Base-by-base conservation (phyloP, 2,329 filamentous ascomycete species). In the Endocalyx cinctus region DNA sequence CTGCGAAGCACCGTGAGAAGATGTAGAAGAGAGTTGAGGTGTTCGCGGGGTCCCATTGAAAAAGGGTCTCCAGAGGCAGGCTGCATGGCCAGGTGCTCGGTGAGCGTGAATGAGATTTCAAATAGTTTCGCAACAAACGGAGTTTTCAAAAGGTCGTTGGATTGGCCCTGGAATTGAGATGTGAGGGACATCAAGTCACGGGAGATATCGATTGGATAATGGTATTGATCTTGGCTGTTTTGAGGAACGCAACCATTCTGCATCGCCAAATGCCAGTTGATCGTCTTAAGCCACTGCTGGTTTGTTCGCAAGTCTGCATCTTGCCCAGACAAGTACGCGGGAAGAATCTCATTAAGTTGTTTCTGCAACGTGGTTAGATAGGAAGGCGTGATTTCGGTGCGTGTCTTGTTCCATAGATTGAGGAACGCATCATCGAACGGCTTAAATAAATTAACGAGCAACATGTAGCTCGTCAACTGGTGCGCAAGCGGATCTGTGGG, bases 61-160 rank as follows among this genome's bases (percentile, higher is more conserved):
- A 86, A 87, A 1, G 76, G 74, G 25, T 76, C 71, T 3, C 75
- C 66, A 4, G 76, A 71, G 0, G 74, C 62, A 1, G 77, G 74
- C 31, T 80, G 76, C 31, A 80, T 68, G 7, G 80, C 72, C 35
- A 94, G 77, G 15, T 86, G 79, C 43, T 90, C 84, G 6, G 74
- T 82, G 41, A 92, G 67, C 12, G 80, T 79, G 55, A 75, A 83
- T 10, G 84, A 79, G 22, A 89, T 75, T 45, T 89, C 83, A 47
- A 92, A 76, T 10, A 94, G 63, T 54, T 90, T 90, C 53, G 89
- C 85, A 39, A 92, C 83, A 59, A 94, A 58, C 17, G 83, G 83
- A 25, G 85, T 74, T 13, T 82, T 83, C 44, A 89, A 71, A 4
- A 89, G 67, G 43, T 90, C 85, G 66, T 87, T 81, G 27, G 79